Evolutionary conservation across 2,329 filamentous ascomycete species (phyloP).

Genomic region (Helotiales sp.): DNA sequence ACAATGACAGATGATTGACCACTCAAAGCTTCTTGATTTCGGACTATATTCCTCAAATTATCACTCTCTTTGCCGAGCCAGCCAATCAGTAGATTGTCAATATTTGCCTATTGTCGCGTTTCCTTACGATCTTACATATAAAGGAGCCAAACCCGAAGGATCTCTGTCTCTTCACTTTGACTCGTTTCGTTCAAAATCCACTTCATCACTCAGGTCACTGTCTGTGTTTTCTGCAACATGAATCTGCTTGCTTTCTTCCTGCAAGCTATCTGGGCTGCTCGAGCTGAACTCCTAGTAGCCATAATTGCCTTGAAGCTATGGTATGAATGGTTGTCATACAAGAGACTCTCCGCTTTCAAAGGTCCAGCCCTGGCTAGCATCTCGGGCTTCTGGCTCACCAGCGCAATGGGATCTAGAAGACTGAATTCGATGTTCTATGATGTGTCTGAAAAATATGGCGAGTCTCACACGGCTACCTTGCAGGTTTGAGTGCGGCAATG

Average conservation of each 20-base stretch:
- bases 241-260: background rate
- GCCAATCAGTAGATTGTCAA: no score
- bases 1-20: no score
- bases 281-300: background rate
- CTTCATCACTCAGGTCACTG: no score
- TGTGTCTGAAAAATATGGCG: background rate
- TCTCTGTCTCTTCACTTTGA: background rate
- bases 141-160: no score
- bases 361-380: constrained; percentile 2
- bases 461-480: background rate
- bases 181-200: background rate
- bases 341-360: constrained; percentile 5
- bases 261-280: background rate
- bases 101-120: no score
- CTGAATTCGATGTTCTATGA: background rate
- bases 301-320: background rate
- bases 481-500: background rate
- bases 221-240: background rate
- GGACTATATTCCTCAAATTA: no score
- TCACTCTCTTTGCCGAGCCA: no score
- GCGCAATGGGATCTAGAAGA: background rate
- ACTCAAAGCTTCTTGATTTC: no score
- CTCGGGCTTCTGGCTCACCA: background rate
- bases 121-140: no score
- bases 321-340: background rate